Conservation (phyloP, 108 stramenopile genomes). For the Cyclostephanos invisitatus region DNA sequence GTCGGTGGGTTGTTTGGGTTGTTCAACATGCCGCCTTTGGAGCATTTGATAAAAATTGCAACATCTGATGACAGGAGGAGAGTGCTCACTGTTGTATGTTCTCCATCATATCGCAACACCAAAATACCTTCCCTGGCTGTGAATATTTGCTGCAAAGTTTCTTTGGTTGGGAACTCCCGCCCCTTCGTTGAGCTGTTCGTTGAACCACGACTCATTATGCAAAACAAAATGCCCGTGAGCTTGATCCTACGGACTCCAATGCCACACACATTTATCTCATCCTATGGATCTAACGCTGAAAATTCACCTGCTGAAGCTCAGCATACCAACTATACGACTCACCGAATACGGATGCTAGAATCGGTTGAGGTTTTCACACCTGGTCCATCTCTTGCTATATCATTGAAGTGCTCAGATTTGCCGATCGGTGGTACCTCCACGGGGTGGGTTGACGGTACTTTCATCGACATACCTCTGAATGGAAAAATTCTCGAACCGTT, state of each 20-base stretch:
- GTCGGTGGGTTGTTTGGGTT: constrained; percentile 26
- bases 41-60: constrained; percentile 34
- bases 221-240: constrained; percentile 68
- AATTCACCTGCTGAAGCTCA: constrained; percentile 14
- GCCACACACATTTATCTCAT: constrained; percentile 71
- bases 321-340: constrained; percentile 23
- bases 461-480: constrained; percentile 76
- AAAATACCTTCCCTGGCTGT: constrained; percentile 27
- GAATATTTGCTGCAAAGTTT: constrained; percentile 51
- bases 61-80: constrained; percentile 19
- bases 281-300: background rate
- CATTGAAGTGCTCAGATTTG: constrained; percentile 60
- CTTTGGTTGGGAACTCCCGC: constrained; percentile 50
- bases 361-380: constrained; percentile 79
- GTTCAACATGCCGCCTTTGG: constrained; percentile 43
- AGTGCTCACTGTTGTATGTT: constrained; percentile 43
- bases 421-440: constrained; percentile 71
- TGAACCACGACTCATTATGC: constrained; percentile 66
- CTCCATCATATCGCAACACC: constrained; percentile 21
- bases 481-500: constrained; percentile 62
- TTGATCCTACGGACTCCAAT: constrained; percentile 75
- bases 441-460: constrained; percentile 76
- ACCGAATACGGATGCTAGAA: constrained; percentile 53
- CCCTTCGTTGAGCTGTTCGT: constrained; percentile 64
- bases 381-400: constrained; percentile 76